Evolutionary conservation across 176 grass and related monocot genomes (phyloP).

Genomic region (Oryza meridionalis): DNA sequence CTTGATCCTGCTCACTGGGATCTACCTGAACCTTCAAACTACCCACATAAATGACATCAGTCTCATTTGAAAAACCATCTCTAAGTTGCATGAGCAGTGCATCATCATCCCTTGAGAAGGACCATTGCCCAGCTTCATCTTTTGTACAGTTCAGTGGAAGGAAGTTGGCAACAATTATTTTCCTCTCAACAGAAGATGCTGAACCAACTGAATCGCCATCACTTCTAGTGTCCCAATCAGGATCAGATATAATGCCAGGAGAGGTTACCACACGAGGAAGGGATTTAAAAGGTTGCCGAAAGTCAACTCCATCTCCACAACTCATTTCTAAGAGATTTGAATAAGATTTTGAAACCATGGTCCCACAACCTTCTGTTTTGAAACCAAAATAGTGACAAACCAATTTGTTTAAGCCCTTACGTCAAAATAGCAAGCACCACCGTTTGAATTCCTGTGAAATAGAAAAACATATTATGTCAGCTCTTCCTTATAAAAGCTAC

Average conservation of each 20-base stretch:
- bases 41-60: conserved; percentile 77
- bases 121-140: conserved; percentile 76
- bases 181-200: conserved; percentile 54
- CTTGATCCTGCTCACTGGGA: conserved; percentile 73
- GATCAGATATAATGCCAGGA: conserved; percentile 76
- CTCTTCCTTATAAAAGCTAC: neutral
- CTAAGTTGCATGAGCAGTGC: conserved; percentile 82
- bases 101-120: conserved; percentile 80
- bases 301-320: conserved; percentile 53
- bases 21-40: conserved; percentile 87
- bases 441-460: conserved; percentile 32
- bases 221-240: conserved; percentile 59
- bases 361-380: neutral
- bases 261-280: conserved; percentile 78
- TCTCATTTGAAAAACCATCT: conserved; percentile 74
- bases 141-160: conserved; percentile 74
- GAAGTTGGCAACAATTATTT: conserved; percentile 94
- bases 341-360: conserved; percentile 89
- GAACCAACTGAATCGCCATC: conserved; percentile 65
- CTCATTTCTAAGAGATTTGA: conserved; percentile 74
- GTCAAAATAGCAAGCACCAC: neutral
- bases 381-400: conserved; percentile 8
- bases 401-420: neutral
- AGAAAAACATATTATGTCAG: conserved; percentile 19
- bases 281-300: conserved; percentile 63